Conservation (phyloP, 768 basidiomycete species). For the Rickenella mellea region DNA sequence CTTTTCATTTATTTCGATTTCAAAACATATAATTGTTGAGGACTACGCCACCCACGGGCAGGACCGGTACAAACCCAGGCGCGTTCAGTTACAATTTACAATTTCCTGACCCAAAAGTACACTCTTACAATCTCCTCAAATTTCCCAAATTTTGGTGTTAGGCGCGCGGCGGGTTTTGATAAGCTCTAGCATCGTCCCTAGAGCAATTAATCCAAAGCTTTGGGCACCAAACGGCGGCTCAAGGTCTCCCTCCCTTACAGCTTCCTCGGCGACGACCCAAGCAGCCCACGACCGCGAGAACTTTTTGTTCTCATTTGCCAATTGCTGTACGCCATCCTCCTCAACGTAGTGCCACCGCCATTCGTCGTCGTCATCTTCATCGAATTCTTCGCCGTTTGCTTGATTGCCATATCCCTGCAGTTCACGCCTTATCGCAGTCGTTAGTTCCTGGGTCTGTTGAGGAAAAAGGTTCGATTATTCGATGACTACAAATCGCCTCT, state of each 20-base stretch:
- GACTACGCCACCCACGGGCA: too few species aligned
- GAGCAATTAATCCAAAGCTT: conserved; percentile 36
- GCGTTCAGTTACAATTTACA: too few species aligned
- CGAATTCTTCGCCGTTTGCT: conserved; percentile 18
- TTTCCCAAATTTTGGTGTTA: too few species aligned
- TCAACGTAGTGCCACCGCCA: too few species aligned
- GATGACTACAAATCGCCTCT: not conserved
- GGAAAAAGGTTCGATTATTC: conserved; percentile 5
- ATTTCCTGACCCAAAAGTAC: too few species aligned
- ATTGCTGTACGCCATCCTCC: conserved; percentile 18
- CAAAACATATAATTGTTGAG: too few species aligned
- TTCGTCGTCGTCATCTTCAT: conserved; percentile 16
- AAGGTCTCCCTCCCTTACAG: conserved; percentile 15
- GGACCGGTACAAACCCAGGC: too few species aligned
- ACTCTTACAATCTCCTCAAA: too few species aligned
- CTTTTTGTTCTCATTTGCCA: conserved; percentile 17
- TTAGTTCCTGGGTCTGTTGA: conserved; percentile 28
- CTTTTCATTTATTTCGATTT: too few species aligned
- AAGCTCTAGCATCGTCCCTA: conserved; percentile 32
- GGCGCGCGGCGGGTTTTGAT: too few species aligned
- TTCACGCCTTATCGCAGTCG: conserved; percentile 25
- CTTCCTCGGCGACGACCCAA: conserved; percentile 29
- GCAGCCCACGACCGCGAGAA: conserved; percentile 35
- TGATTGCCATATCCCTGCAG: conserved; percentile 15
- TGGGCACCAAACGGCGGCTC: conserved; percentile 28